These are phyloP conservation scores for Phytophthora vignae DNA, from an alignment of 352 stramenopile species.

Conservation along the genomic window DNA sequence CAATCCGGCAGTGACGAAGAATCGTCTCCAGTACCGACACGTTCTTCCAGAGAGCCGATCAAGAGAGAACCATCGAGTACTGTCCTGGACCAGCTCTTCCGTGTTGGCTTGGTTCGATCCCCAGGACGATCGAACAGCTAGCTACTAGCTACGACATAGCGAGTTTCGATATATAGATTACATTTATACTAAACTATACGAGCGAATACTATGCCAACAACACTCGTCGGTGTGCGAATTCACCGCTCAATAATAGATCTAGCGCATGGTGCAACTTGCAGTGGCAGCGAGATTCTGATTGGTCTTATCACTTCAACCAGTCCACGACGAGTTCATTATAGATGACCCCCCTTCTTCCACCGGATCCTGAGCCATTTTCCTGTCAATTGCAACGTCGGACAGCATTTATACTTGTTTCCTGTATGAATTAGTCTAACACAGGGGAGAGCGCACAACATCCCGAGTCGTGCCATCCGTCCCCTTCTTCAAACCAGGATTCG, in stretches of 20 bases:
- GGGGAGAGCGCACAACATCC: slow-evolving; percentile 1
- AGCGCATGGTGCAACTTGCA: neutral
- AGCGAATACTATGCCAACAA: too few species aligned
- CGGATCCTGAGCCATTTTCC: neutral
- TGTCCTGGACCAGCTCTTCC: slow-evolving; percentile 33
- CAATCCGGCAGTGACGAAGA: slow-evolving; percentile 15
- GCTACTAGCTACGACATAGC: neutral
- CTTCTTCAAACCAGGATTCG: slow-evolving; percentile 36
- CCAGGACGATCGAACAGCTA: slow-evolving; percentile 27
- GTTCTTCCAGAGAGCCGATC: slow-evolving; percentile 14
- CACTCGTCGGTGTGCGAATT: too few species aligned
- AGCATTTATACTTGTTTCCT: neutral
- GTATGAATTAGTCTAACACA: slow-evolving; percentile 7
- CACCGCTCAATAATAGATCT: too few species aligned
- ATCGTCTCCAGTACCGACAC: slow-evolving; percentile 1
- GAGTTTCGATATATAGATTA: too few species aligned
- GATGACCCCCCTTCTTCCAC: slow-evolving; percentile 13
- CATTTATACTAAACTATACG: too few species aligned
- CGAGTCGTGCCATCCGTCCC: slow-evolving; percentile 19
- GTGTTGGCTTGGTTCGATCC: slow-evolving; percentile 27
- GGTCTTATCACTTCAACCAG: slow-evolving; percentile 18
- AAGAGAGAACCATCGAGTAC: slow-evolving; percentile 31
- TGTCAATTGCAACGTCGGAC: neutral
- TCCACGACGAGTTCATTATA: slow-evolving; percentile 2
- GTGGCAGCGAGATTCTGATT: slow-evolving; percentile 6